These are phyloP conservation scores for Conringia planisiliqua DNA, from an alignment of 345 rosid genomes.

Conservation along the genomic window DNA sequence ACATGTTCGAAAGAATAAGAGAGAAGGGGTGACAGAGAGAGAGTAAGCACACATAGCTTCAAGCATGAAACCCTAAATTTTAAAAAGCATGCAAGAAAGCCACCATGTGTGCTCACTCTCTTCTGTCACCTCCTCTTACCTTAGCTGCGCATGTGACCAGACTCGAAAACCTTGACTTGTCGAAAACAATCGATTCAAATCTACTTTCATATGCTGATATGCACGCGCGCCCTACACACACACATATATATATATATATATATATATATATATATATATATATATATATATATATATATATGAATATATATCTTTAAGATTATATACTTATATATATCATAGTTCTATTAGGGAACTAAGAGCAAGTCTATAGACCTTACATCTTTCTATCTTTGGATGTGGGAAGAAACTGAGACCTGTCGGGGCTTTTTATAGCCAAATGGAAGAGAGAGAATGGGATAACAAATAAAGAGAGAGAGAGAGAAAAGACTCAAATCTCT, in stretches of 20 bases:
- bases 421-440: slow-evolving; percentile 38
- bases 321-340: background rate
- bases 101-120: slow-evolving; percentile 99
- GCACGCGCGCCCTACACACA: too few relatives aligned
- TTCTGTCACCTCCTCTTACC: slow-evolving; percentile 93
- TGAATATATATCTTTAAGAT: background rate
- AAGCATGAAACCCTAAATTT: slow-evolving; percentile 46
- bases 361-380: slow-evolving; percentile 13
- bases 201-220: background rate
- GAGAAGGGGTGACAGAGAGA: slow-evolving; percentile 73
- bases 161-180: background rate
- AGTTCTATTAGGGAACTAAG: background rate
- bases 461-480: background rate
- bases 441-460: background rate
- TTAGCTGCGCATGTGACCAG: background rate
- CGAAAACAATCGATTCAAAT: background rate
- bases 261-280: too few relatives aligned
- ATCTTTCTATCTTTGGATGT: slow-evolving; percentile 32
- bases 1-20: slow-evolving; percentile 16
- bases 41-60: slow-evolving; percentile 90
- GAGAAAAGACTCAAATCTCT: slow-evolving; percentile 3
- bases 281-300: background rate
- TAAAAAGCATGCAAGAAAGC: slow-evolving; percentile 60
- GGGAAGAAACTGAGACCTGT: slow-evolving; percentile 38
- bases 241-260: too few relatives aligned